Evolutionary conservation across 148 eudicot genomes (phyloP).

Genomic region (Rhododendron vialii): DNA sequence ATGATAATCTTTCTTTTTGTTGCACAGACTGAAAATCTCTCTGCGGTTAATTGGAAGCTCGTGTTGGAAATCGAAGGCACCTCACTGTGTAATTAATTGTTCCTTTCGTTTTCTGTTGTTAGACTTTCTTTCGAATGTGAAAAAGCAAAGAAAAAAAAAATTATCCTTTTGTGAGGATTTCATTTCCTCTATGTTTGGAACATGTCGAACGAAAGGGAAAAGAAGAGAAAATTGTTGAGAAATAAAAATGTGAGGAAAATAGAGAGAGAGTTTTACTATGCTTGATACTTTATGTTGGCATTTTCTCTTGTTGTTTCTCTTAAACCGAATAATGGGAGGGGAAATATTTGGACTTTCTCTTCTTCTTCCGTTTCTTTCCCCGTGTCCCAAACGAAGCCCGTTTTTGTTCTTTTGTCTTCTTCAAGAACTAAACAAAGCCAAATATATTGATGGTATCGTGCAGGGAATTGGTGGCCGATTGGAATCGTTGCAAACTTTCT

Average conservation of each 20-base stretch:
- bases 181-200: not conserved
- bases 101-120: not conserved
- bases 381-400: not conserved
- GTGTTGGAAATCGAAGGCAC: not conserved
- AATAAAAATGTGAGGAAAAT: not conserved
- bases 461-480: slow-evolving; percentile 29
- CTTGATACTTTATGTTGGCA: not conserved
- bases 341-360: not conserved
- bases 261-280: not conserved
- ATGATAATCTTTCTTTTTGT: not conserved
- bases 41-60: slow-evolving; percentile 7
- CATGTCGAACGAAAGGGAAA: not conserved
- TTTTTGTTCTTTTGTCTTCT: not conserved
- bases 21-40: not conserved
- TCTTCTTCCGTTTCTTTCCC: not conserved
- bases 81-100: not conserved
- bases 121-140: not conserved
- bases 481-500: slow-evolving; percentile 27
- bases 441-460: not conserved
- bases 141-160: not conserved
- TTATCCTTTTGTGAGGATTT: not conserved
- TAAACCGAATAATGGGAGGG: not conserved
- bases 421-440: not conserved
- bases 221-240: not conserved
- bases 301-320: not conserved